Evolutionary conservation across 352 stramenopile species (phyloP), one percentile per base, ranked within the genome.

Genomic region (Phytophthora capsici): DNA sequence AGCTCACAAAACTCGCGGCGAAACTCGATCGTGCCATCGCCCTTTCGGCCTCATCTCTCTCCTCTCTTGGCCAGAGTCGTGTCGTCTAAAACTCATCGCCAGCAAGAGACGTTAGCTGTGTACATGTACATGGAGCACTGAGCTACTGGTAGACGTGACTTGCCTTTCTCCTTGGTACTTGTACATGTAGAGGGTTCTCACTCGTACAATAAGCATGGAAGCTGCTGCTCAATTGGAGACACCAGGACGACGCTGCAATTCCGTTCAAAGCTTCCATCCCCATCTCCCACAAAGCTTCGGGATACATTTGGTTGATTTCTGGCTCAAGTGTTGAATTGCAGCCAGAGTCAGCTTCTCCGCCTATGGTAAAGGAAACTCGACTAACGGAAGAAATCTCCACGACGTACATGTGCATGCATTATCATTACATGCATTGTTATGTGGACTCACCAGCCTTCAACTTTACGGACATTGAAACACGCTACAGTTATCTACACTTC

Each of bases 221-320:
- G 9, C 9, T 32, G 28, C 28, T 32, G 34, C 34, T 19, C 5
- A 12, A 13, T 13, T 4, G 38, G 38, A 45, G 17, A 45, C 38
- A 7, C 38, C 5, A 20, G 10, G 17, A 45, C 22, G 14, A 28
- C 34, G 16, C 36, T 47, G 22, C 49, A 57, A 41, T 32, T 23
- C 14, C 32, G 2, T 8, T 45, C 13, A 57, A 57, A 57, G 49
- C 49, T 23, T 36, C 20, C 16, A 57, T 44, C 7, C 20, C 16
- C 49, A 57, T 57, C 32, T 32, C 20, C 19, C 20, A 45, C 28
- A 56, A 41, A 41, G 48, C 48, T 20, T 34, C 4, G 20, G 22
- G 48, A 56, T 56, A 22, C 48, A 28, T 19, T 32, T 14, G 20
- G 14, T 54, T 54, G 47, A 43, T 54, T 54, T 43, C 28, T 44